A percentile compares a stretch with the other conserved stretches of the same genome.
Evolutionary conservation across 2,329 filamentous ascomycete species (phyloP).

Genomic region (Venturia oleaginea): DNA sequence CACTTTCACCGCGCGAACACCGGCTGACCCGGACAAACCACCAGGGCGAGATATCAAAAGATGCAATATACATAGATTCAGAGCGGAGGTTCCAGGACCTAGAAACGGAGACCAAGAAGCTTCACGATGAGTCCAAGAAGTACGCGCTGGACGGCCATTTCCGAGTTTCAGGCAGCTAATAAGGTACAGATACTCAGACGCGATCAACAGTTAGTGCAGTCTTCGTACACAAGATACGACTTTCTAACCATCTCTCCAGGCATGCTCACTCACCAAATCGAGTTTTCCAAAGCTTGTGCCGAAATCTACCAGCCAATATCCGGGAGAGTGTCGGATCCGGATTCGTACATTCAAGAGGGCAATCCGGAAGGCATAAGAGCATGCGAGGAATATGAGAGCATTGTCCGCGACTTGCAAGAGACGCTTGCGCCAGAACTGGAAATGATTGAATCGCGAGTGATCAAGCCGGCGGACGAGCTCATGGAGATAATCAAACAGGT

Average conservation of each 20-base stretch:
- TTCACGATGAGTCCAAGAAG: constrained; percentile 94
- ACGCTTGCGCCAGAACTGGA: constrained; percentile 86
- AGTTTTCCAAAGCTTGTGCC: constrained; percentile 90
- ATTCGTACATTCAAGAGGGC: constrained; percentile 69
- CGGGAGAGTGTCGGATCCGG: constrained; percentile 86
- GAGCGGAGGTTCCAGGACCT: constrained; percentile 91
- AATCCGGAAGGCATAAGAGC: constrained; percentile 90
- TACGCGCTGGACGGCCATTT: constrained; percentile 21
- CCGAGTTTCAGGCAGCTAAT: constrained; percentile 6
- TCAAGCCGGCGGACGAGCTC: constrained; percentile 86
- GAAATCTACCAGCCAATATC: constrained; percentile 99
- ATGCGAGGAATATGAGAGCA: constrained; percentile 90
- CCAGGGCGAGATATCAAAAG: constrained; percentile 85
- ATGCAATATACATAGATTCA: constrained; percentile 87
- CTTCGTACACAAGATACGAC: neutral
- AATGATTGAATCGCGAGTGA: constrained; percentile 90
- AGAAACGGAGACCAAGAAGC: constrained; percentile 90
- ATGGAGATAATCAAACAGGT: constrained; percentile 93
- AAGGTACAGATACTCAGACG: constrained; percentile 68
- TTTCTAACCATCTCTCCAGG: constrained; percentile 33
- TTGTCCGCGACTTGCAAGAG: constrained; percentile 83
- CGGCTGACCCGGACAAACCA: constrained; percentile 11
- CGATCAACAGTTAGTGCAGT: constrained; percentile 65
- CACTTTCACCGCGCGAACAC: constrained; percentile 16
- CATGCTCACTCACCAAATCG: constrained; percentile 96